These are phyloP conservation scores for Fusarium torulosum DNA, from an alignment of 2,329 filamentous ascomycete species.

Conservation along the genomic window DNA sequence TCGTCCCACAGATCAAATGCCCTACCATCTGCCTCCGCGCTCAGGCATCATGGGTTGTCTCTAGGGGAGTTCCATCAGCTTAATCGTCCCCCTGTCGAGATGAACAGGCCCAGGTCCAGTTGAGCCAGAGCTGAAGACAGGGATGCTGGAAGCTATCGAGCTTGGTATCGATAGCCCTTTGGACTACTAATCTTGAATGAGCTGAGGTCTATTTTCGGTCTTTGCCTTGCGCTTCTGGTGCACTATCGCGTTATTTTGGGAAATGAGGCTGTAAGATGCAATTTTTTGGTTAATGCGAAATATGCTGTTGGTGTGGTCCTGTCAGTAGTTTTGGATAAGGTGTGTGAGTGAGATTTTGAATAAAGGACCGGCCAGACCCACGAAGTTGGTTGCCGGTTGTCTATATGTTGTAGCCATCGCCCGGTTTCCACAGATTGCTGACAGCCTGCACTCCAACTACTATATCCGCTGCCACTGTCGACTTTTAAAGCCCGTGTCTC, in stretches of 20 bases:
- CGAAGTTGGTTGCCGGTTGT: neutral
- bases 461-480: neutral
- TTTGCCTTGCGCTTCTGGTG: neutral
- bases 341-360: conserved; percentile 5
- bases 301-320: neutral
- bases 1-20: neutral
- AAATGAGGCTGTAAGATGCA: conserved; percentile 22
- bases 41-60: neutral
- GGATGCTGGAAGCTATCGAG: conserved; percentile 29
- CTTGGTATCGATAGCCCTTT: conserved; percentile 27
- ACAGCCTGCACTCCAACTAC: neutral
- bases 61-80: neutral
- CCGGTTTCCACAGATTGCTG: neutral
- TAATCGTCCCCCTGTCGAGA: neutral
- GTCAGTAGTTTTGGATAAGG: conserved; percentile 1
- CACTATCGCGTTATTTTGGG: neutral
- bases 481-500: too few species aligned
- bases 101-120: conserved; percentile 21
- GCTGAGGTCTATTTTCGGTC: conserved; percentile 10
- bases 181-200: conserved; percentile 14
- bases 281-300: conserved; percentile 1
- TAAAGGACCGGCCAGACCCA: conserved; percentile 32
- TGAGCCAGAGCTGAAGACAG: conserved; percentile 36
- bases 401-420: neutral
- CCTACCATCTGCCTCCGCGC: conserved; percentile 1